These are phyloP conservation scores for Starmera amethionina DNA, from an alignment of 805 yeast species.

Conservation along the genomic window DNA sequence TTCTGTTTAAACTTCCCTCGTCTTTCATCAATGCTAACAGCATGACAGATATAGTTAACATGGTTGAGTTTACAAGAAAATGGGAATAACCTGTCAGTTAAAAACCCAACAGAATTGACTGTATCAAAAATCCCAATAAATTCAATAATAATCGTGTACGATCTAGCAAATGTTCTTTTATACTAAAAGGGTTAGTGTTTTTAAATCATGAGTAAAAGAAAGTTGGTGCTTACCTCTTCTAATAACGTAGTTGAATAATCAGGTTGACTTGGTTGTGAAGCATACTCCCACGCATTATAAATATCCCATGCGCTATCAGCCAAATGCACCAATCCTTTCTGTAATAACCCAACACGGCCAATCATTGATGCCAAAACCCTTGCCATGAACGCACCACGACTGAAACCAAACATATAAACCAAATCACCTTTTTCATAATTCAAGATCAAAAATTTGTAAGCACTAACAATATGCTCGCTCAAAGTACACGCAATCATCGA, in stretches of 20 bases:
- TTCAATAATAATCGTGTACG: constrained; percentile 31
- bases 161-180: constrained; percentile 40
- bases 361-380: constrained; percentile 58
- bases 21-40: constrained; percentile 58
- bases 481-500: constrained; percentile 43
- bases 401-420: constrained; percentile 49
- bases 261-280: constrained; percentile 44
- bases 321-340: constrained; percentile 45
- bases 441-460: constrained; percentile 42
- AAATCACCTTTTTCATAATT: constrained; percentile 39
- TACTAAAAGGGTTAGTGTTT: constrained; percentile 18
- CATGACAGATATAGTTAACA: constrained; percentile 56
- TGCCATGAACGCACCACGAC: constrained; percentile 59
- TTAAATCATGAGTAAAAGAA: too few relatives aligned
- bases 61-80: constrained; percentile 38
- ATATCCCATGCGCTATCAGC: constrained; percentile 53
- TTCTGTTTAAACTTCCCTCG: constrained; percentile 54
- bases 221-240: constrained; percentile 21
- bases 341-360: constrained; percentile 50
- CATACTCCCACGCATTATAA: constrained; percentile 48
- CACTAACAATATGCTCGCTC: constrained; percentile 47
- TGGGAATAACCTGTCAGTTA: constrained; percentile 51
- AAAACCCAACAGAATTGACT: constrained; percentile 53
- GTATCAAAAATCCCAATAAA: constrained; percentile 67
- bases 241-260: constrained; percentile 35